phyloP scores from a whole-genome alignment of 805 yeast genomes.

The Candida silvatica region DNA sequence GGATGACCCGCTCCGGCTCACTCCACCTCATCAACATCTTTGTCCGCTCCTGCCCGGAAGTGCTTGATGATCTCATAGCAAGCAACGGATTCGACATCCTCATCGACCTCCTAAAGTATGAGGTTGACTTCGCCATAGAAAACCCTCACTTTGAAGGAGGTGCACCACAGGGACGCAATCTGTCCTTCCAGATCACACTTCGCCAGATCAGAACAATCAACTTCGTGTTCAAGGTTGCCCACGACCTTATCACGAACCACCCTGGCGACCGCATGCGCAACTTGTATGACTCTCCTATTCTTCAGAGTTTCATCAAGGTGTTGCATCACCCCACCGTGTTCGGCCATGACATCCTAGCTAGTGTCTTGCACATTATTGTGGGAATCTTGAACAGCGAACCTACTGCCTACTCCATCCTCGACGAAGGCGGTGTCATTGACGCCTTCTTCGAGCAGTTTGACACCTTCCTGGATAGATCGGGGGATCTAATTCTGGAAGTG shows the following conservation, averaged over 20 bases:
- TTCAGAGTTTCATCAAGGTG: conserved; percentile 51
- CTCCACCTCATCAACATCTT: conserved; percentile 45
- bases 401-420: conserved; percentile 72
- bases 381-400: conserved; percentile 84
- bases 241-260: conserved; percentile 59
- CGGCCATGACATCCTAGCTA: conserved; percentile 57
- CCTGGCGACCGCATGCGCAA: conserved; percentile 81
- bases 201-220: conserved; percentile 53
- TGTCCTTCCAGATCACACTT: conserved; percentile 43
- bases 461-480: conserved; percentile 44
- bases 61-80: conserved; percentile 55
- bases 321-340: conserved; percentile 48
- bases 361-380: conserved; percentile 55
- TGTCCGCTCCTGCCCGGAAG: conserved; percentile 35
- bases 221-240: conserved; percentile 53
- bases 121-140: conserved; percentile 54
- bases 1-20: conserved; percentile 56
- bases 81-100: conserved; percentile 57
- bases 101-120: conserved; percentile 52
- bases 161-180: conserved; percentile 42
- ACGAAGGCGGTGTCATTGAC: conserved; percentile 69
- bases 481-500: conserved; percentile 49
- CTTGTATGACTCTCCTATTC: conserved; percentile 76
- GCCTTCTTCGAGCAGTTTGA: conserved; percentile 51
- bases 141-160: conserved; percentile 49